Percentiles rank a stretch among this genome's conserved stretches.
phyloP scores from a whole-genome alignment of 1,284 basidiomycete species.

The Athelia psychrophila region DNA sequence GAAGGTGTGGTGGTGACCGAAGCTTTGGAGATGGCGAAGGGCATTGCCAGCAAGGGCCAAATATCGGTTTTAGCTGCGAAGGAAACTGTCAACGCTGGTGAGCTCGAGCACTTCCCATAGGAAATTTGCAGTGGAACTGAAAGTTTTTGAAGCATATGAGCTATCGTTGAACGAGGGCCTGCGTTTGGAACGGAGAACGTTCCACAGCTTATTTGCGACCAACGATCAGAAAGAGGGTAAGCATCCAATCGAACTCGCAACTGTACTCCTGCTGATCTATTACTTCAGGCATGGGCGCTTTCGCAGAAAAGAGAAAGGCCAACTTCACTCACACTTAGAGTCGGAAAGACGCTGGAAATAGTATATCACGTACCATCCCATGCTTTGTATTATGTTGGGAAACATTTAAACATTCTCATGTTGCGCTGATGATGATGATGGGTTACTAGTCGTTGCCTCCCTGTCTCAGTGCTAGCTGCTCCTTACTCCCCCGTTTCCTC shows the following conservation, averaged over 20 bases:
- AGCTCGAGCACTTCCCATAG: background rate
- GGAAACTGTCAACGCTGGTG: constrained; percentile 92
- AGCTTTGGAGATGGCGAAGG: constrained; percentile 80
- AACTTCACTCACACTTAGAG: too few species aligned
- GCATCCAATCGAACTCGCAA: constrained; percentile 20
- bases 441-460: too few species aligned
- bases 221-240: constrained; percentile 96
- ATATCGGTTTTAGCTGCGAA: constrained; percentile 91
- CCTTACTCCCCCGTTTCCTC: too few species aligned
- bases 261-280: constrained; percentile 4
- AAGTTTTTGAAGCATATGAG: constrained; percentile 69
- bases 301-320: constrained; percentile 57
- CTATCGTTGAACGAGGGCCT: constrained; percentile 82
- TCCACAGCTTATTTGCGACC: constrained; percentile 93
- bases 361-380: too few species aligned
- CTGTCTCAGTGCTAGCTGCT: too few species aligned
- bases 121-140: background rate
- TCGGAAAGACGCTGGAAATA: too few species aligned
- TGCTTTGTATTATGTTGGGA: too few species aligned
- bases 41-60: constrained; percentile 83
- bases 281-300: constrained; percentile 89
- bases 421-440: too few species aligned
- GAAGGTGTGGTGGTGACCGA: constrained; percentile 84
- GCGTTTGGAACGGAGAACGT: constrained; percentile 85
- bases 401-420: too few species aligned